phyloP scores from a whole-genome alignment of 768 basidiomycete genomes.

The Crassisporium funariophilum region DNA sequence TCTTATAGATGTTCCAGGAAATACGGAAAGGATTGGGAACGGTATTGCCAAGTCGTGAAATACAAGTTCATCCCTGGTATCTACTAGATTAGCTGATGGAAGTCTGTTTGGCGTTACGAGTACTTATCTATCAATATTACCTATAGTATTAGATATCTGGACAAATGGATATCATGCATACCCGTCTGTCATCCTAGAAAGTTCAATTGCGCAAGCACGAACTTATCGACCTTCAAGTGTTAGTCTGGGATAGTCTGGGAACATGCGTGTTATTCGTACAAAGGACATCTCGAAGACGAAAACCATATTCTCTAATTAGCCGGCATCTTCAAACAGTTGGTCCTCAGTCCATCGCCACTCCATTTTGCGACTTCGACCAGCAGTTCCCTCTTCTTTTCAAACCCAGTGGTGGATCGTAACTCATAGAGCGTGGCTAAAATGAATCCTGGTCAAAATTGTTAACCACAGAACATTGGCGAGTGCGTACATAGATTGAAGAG shows the following conservation, averaged over 20 bases:
- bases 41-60: slow-evolving; percentile 83
- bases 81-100: slow-evolving; percentile 50
- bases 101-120: background rate
- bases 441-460: background rate
- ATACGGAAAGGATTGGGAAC: slow-evolving; percentile 95
- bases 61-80: slow-evolving; percentile 89
- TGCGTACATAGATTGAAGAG: slow-evolving; percentile 80
- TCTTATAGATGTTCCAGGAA: slow-evolving; percentile 71
- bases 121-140: background rate
- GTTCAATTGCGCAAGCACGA: too few relatives aligned
- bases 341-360: slow-evolving; percentile 82
- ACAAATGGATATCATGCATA: too few relatives aligned
- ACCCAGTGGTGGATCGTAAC: slow-evolving; percentile 68
- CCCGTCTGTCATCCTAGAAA: too few relatives aligned
- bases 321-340: slow-evolving; percentile 80
- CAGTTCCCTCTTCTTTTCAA: slow-evolving; percentile 76
- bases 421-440: slow-evolving; percentile 78
- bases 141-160: too few relatives aligned
- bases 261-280: too few relatives aligned
- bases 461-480: background rate
- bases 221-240: too few relatives aligned
- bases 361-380: slow-evolving; percentile 79
- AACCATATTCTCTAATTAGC: slow-evolving; percentile 50
- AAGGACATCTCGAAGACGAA: too few relatives aligned
- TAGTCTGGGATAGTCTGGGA: too few relatives aligned